Base-by-base conservation (phyloP, 768 basidiomycete genomes). In the Trametes cinnabarina region DNA sequence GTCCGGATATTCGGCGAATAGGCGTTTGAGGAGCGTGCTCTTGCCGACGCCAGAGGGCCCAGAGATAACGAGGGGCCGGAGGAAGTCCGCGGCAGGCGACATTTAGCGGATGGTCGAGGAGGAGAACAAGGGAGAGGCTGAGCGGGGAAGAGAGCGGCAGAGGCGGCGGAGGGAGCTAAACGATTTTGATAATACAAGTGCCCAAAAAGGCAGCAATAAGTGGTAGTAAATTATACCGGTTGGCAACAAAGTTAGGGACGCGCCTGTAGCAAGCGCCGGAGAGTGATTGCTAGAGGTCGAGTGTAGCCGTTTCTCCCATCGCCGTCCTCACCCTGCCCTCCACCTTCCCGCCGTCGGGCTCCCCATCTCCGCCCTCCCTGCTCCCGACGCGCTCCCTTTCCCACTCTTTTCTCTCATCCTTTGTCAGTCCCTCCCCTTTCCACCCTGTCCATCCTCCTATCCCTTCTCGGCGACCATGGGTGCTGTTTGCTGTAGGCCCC, bases 21-120 rank as follows among this genome's bases (percentile, higher is more conserved):
- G 85, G 49, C 85, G 86, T 49, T 79, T 78, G 48, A 98, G 82
- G 30, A 98, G 84, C 0, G 96, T 96, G 67, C 89, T 92, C 73
- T 98, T 98, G 51, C 96, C 96, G 2, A 94, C 91, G 58, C 95
- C 94, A 1, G 92, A 94, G 0, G 94, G 94, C 0, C 93, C 92
- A 53, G 90, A 96, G 60, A 96, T 78, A 41, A 97, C 85, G 50
- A 97, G 84, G 3, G 94, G 94, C 58, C 88, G 83, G 12, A 81
- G 66, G 65, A 84, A 82, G 61, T 79, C 73, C 1, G 63, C 59
- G n/a, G 64, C 63, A 17, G 68, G 64, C 12, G 72, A 58, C 65
- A 71, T 73, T 47, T 60, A n/a, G 55, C 42, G 55, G 20, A 19
- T 14, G n/a, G 37, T 39, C 37, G 37, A 39, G 37, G 47, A 47